A percentile compares a stretch with the other conserved stretches of the same genome.
Evolutionary conservation across 2,329 filamentous ascomycete genomes (phyloP).

Genomic region (Nothophaeocryptopus gaeumannii): DNA sequence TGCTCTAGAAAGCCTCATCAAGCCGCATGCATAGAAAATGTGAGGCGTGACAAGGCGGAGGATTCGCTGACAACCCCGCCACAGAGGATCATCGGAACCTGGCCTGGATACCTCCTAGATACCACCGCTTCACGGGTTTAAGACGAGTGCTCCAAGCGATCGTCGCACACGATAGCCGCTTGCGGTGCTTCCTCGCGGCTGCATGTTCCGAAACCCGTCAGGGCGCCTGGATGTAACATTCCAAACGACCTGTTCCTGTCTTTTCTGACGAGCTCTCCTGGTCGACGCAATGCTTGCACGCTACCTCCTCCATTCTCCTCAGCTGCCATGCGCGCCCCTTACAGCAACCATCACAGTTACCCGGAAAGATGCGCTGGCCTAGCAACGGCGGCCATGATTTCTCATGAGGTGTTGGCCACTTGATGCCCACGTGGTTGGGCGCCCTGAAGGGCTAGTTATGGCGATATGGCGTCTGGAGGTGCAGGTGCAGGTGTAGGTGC

Average conservation of each 20-base stretch:
- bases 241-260: too few relatives aligned
- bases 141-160: neutral
- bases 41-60: neutral
- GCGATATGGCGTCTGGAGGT: too few relatives aligned
- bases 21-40: too few relatives aligned
- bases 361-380: neutral
- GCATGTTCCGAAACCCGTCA: constrained; percentile 14
- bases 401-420: constrained; percentile 1
- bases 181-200: constrained; percentile 4
- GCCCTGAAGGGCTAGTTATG: too few relatives aligned
- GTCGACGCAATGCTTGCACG: neutral
- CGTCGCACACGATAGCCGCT: constrained; percentile 10
- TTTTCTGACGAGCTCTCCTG: neutral
- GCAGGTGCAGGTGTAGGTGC: too few relatives aligned
- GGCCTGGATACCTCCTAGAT: too few relatives aligned
- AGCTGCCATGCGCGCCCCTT: too few relatives aligned
- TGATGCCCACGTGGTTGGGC: constrained; percentile 1
- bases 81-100: neutral
- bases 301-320: too few relatives aligned
- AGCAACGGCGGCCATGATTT: neutral
- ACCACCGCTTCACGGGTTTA: neutral
- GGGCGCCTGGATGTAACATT: constrained; percentile 10
- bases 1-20: too few relatives aligned
- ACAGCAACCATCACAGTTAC: neutral
- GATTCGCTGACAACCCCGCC: constrained; percentile 3